Conservation (phyloP, 2,329 filamentous ascomycete genomes). For the Ophiostoma triangulosporum region DNA sequence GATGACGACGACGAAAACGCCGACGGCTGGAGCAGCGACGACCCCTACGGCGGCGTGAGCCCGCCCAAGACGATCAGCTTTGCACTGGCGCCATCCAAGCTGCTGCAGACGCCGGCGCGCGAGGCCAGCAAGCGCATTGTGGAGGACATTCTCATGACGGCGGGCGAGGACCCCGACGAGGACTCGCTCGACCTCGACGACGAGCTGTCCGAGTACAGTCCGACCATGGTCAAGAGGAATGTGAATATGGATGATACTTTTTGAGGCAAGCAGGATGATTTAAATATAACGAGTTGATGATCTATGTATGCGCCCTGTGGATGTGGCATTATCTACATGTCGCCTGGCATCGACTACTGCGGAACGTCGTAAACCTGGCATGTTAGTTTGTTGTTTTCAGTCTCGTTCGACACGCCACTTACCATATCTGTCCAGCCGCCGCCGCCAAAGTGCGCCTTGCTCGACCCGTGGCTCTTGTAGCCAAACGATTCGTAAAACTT, state of each 20-base stretch:
- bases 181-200: constrained; percentile 28
- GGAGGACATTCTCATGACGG: constrained; percentile 63
- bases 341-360: background rate
- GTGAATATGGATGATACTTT: constrained; percentile 51
- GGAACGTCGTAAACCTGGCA: background rate
- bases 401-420: background rate
- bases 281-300: background rate
- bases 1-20: background rate
- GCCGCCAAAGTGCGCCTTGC: constrained; percentile 58
- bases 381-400: background rate
- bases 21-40: constrained; percentile 60
- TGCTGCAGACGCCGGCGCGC: constrained; percentile 72
- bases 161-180: constrained; percentile 42
- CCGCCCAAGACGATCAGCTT: constrained; percentile 92
- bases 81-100: constrained; percentile 59
- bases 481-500: constrained; percentile 65
- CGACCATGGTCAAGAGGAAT: constrained; percentile 52
- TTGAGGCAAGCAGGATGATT: constrained; percentile 17
- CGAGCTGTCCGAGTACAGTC: constrained; percentile 38
- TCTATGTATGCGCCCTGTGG: background rate
- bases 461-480: constrained; percentile 55
- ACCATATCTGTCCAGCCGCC: constrained; percentile 70
- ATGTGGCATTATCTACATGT: no score
- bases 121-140: constrained; percentile 74
- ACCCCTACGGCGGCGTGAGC: constrained; percentile 59